phyloP scores from a whole-genome alignment of 148 eudicot genomes.

The Beta vulgaris region DNA sequence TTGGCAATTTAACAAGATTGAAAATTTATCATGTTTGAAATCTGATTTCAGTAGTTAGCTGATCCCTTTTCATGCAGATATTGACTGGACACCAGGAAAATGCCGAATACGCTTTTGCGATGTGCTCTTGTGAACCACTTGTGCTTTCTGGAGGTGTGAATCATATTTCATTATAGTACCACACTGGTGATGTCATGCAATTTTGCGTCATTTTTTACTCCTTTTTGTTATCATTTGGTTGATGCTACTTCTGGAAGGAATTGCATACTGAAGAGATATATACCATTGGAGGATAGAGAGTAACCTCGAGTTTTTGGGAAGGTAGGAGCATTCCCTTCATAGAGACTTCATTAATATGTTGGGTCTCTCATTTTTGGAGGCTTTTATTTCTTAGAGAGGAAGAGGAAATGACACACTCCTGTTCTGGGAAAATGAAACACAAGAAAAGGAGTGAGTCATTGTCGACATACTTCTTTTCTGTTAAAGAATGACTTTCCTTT shows the following conservation, averaged over 20 bases:
- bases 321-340: no score
- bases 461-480: not conserved
- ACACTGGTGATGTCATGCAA: not conserved
- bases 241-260: not conserved
- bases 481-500: not conserved
- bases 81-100: slow-evolving; percentile 79
- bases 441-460: not conserved
- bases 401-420: not conserved
- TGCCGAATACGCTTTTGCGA: slow-evolving; percentile 90
- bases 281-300: not conserved
- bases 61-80: slow-evolving; percentile 46
- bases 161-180: not conserved
- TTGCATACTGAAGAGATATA: not conserved
- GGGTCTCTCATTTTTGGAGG: not conserved
- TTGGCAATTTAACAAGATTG: not conserved
- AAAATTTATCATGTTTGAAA: no score
- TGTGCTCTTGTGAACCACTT: slow-evolving; percentile 79
- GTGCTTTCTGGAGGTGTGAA: slow-evolving; percentile 88
- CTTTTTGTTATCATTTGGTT: not conserved
- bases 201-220: not conserved
- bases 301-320: not conserved
- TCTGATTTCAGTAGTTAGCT: not conserved
- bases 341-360: no score
- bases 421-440: not conserved
- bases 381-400: not conserved